A percentile compares a stretch with the other conserved stretches of the same genome.
phyloP scores from a whole-genome alignment of 139 green algal species.

The Chloropicon primus region DNA sequence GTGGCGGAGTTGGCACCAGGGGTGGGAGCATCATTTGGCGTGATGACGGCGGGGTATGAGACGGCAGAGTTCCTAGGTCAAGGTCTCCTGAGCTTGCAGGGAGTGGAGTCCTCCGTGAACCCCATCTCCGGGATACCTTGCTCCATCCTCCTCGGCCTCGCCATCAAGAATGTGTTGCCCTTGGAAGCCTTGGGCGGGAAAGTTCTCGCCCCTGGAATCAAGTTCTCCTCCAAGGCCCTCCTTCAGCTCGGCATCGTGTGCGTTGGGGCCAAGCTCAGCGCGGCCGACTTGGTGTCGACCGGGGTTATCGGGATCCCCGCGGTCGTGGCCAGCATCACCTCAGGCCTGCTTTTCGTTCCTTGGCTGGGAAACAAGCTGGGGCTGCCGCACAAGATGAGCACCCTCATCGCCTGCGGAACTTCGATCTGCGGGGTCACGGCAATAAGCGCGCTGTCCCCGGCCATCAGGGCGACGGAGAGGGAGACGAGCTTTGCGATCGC shows the following conservation, averaged over 20 bases:
- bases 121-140: slow-evolving; percentile 8
- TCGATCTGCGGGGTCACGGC: slow-evolving; percentile 18
- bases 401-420: slow-evolving; percentile 10
- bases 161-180: slow-evolving; percentile 6
- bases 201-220: neutral
- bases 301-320: neutral
- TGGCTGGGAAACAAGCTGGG: neutral
- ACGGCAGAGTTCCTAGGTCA: neutral
- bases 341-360: slow-evolving; percentile 5
- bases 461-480: slow-evolving; percentile 14
- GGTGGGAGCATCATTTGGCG: neutral
- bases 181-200: neutral
- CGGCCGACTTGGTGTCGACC: neutral
- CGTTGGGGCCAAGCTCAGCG: slow-evolving; percentile 13
- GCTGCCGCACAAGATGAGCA: slow-evolving; percentile 1
- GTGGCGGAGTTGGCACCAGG: neutral
- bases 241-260: slow-evolving; percentile 14
- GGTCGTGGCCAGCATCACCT: slow-evolving; percentile 1
- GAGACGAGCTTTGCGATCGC: slow-evolving; percentile 15
- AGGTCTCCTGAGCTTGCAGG: neutral
- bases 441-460: slow-evolving; percentile 7
- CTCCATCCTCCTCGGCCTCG: slow-evolving; percentile 13
- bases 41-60: neutral
- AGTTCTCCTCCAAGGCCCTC: neutral
- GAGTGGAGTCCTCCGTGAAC: neutral